Evolutionary conservation across 305 asterid species (phyloP).

Genomic region (Coffea humblotiana): DNA sequence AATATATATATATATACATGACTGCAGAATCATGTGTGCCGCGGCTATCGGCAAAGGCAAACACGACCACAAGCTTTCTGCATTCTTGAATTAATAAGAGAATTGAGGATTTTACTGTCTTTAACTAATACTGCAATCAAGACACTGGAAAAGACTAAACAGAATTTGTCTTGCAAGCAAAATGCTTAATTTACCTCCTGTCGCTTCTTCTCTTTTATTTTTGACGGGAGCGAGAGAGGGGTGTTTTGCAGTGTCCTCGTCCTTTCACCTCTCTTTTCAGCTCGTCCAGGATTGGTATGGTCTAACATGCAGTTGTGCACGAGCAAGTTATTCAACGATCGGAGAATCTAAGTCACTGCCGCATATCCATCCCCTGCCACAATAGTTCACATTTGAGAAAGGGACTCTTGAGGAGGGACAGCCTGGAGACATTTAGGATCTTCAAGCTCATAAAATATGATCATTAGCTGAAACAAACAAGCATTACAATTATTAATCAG

Average conservation of each 20-base stretch:
- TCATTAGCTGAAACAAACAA: neutral
- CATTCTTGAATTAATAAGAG: neutral
- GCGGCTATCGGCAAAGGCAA: neutral
- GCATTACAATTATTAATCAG: neutral
- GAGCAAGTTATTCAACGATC: conserved; percentile 11
- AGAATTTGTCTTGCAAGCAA: neutral
- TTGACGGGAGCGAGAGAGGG: neutral
- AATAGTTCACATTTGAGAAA: conserved; percentile 16
- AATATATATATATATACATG: too few species aligned
- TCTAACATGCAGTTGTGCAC: neutral
- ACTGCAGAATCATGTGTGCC: neutral
- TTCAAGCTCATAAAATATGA: conserved; percentile 10
- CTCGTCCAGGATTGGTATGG: neutral
- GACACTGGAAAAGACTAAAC: neutral
- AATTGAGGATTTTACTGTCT: too few species aligned
- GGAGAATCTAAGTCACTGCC: conserved; percentile 8
- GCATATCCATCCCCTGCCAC: conserved; percentile 1
- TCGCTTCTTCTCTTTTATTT: neutral
- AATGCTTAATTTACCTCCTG: neutral
- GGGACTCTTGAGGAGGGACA: conserved; percentile 21
- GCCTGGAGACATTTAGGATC: conserved; percentile 22
- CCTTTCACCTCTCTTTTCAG: neutral
- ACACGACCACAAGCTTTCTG: conserved; percentile 3
- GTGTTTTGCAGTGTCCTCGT: neutral
- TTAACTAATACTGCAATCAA: neutral